These are phyloP conservation scores for Populus pruinosa DNA, from an alignment of 345 rosid genomes.

Conservation along the genomic window DNA sequence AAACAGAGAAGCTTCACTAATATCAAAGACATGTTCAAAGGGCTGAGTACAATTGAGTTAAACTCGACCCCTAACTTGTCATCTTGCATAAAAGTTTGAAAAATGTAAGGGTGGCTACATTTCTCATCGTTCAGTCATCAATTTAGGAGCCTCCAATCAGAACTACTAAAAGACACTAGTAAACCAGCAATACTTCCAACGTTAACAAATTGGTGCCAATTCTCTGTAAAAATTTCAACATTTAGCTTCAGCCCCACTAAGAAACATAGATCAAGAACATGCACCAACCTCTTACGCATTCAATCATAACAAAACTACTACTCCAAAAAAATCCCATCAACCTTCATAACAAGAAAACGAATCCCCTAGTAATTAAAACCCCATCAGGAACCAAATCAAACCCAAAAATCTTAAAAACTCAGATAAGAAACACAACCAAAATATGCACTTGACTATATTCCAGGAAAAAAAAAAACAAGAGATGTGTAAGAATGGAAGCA, in stretches of 20 bases:
- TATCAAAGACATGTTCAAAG: background rate
- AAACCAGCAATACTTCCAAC: background rate
- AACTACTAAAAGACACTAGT: background rate
- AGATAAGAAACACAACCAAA: background rate
- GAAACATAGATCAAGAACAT: background rate
- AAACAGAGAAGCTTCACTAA: background rate
- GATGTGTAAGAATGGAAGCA: conserved; percentile 9
- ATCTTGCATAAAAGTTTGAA: background rate
- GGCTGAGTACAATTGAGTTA: background rate
- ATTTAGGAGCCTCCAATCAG: background rate
- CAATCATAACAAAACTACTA: background rate
- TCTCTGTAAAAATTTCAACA: background rate
- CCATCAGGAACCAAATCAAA: background rate
- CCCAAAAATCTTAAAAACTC: background rate
- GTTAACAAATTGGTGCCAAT: background rate
- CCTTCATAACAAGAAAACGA: background rate
- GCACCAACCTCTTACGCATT: background rate
- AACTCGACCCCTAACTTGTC: background rate
- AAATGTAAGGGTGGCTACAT: background rate
- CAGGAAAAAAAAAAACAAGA: conserved; percentile 5
- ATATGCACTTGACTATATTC: background rate
- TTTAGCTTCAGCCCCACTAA: background rate
- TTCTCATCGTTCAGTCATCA: conserved; percentile 1
- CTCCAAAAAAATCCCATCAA: background rate
- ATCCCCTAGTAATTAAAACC: background rate